Conservation (phyloP, 2,329 filamentous ascomycete genomes). For the Talaromyces sp. region DNA sequence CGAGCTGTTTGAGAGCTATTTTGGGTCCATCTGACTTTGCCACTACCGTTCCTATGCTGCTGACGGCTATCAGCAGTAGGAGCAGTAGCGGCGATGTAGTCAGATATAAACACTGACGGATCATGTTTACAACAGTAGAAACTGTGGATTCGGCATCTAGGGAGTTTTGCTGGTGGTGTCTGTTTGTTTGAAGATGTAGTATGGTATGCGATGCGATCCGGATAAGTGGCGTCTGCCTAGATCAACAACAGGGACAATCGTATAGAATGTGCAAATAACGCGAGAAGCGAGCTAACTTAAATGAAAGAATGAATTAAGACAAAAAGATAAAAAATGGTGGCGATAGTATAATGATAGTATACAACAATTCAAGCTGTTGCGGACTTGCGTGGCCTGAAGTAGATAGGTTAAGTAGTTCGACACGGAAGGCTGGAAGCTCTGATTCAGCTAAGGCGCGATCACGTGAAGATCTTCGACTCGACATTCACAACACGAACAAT, state of each 20-base stretch:
- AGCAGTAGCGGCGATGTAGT: constrained; percentile 51
- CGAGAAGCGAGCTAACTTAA: not conserved
- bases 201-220: not conserved
- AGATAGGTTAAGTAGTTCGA: not conserved
- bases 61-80: constrained; percentile 46
- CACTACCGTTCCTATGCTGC: constrained; percentile 13
- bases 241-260: not conserved
- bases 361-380: not conserved
- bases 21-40: constrained; percentile 57
- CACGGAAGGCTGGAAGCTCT: too few species aligned
- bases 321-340: not conserved
- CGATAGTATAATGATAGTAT: not conserved
- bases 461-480: constrained; percentile 22
- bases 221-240: not conserved
- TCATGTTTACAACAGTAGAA: constrained; percentile 39
- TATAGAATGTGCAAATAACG: not conserved
- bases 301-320: not conserved
- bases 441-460: constrained; percentile 16
- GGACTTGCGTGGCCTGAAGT: constrained; percentile 2
- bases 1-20: constrained; percentile 61
- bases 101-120: constrained; percentile 43
- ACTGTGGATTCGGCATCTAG: constrained; percentile 16
- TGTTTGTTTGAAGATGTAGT: not conserved
- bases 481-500: too few species aligned
- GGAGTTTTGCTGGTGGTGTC: not conserved